Conservation (phyloP, 2,329 filamentous ascomycete species). For the Nectriaceae sp. region DNA sequence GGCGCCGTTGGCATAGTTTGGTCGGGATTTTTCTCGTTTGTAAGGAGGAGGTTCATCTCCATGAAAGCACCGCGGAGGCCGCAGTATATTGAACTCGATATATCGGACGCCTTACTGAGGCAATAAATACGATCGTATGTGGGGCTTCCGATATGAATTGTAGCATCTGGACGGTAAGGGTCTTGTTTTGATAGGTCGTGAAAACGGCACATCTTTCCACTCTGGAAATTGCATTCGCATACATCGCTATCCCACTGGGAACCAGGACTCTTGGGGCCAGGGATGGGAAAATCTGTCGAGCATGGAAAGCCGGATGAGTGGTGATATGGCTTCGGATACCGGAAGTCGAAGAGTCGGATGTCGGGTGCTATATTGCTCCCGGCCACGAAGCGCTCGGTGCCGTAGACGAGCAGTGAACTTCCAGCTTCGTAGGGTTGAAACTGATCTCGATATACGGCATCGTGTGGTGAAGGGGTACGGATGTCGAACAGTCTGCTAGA, state of each 20-base stretch:
- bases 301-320: constrained; percentile 53
- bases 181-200: constrained; percentile 45
- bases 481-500: constrained; percentile 47
- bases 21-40: constrained; percentile 18
- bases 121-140: constrained; percentile 43
- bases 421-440: constrained; percentile 49
- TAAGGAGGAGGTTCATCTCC: constrained; percentile 40
- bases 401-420: constrained; percentile 51
- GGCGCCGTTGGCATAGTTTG: constrained; percentile 18
- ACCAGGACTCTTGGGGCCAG: constrained; percentile 10
- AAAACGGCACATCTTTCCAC: constrained; percentile 45
- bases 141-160: constrained; percentile 43
- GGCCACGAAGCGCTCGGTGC: constrained; percentile 51
- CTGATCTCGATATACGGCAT: constrained; percentile 54
- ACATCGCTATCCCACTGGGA: constrained; percentile 5
- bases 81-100: constrained; percentile 50
- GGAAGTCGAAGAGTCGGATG: constrained; percentile 57
- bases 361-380: constrained; percentile 46
- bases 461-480: constrained; percentile 48
- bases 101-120: constrained; percentile 48
- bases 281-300: constrained; percentile 37
- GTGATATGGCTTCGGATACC: constrained; percentile 49
- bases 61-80: constrained; percentile 50
- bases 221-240: constrained; percentile 36
- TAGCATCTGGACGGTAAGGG: constrained; percentile 52